Evolutionary conservation across 306 rosid genomes (phyloP), one percentile per base, ranked within the genome.

Genomic region (Medicago lupulina): DNA sequence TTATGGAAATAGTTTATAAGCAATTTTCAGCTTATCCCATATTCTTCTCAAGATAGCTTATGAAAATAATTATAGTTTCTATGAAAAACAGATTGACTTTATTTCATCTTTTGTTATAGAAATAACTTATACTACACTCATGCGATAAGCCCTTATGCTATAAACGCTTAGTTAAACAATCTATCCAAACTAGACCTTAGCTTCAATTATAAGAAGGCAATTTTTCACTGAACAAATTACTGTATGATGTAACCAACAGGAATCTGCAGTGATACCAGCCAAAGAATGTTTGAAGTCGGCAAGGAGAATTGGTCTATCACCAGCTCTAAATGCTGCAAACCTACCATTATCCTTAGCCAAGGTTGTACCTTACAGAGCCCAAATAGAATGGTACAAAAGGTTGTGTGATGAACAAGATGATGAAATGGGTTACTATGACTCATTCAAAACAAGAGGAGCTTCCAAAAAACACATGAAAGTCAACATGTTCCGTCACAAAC

Each of bases 341-440:
- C 85, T 90, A 19, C 92, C 98, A 12, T 8, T 95, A 19, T 70
- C 66, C 40, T 80, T 95, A 17, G 78, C 98, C 23, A 86, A 84
- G 81, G 57, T 85, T 19, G 75, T 21, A 0, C 98, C 98, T 14
- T 87, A 65, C 60, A 86, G 98, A 49, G 96, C 97, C 19, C 77
- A 95, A 76, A 82, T 95, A 59, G 97, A 95, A 78, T 95, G 96
- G 98, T 92, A 87, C 77, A 95, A 85, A 72, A 71, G 39, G 12
- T 31, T 40, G 34, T 92, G 97, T 17, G 96, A 92, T 6, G 71
- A 85, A 39, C 83, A 88, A 5, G 86, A 80, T 8, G 83, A 90
- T 28, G 84, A 90, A 62, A 66, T 78, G 65, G 96, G 98, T 31
- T 95, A 95, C 59, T 92, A 92, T 4, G 98, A 92, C 73, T 67